Evolutionary conservation across 2,329 filamentous ascomycete species (phyloP).

Genomic region (Nemania abortiva): DNA sequence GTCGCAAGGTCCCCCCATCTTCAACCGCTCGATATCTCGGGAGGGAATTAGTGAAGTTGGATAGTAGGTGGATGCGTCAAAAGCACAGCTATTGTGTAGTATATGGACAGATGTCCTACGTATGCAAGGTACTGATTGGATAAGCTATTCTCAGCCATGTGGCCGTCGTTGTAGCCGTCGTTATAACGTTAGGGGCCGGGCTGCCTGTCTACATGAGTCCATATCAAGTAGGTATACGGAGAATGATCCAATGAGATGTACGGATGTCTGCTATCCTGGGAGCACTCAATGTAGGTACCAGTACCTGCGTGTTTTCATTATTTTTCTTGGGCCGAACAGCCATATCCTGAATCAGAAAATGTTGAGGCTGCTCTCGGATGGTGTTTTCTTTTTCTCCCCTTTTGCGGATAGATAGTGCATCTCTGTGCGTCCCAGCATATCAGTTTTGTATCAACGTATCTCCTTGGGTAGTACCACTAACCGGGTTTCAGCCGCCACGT

Average conservation of each 20-base stretch:
- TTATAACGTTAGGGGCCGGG: conserved; percentile 3
- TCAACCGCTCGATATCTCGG: conserved; percentile 1
- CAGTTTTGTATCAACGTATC: background rate
- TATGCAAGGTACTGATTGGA: background rate
- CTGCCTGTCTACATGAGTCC: background rate
- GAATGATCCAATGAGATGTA: conserved; percentile 2
- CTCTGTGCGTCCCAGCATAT: background rate
- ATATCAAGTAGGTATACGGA: conserved; percentile 16
- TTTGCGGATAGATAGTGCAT: background rate
- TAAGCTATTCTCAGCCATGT: background rate
- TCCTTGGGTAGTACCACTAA: conserved; percentile 9
- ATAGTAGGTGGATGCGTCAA: background rate
- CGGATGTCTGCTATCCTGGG: background rate
- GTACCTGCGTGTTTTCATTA: background rate
- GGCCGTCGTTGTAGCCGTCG: background rate
- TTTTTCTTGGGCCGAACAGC: conserved; percentile 13
- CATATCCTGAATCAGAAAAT: conserved; percentile 1
- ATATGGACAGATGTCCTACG: background rate
- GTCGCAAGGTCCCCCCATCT: background rate
- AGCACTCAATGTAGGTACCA: background rate
- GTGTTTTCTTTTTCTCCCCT: background rate
- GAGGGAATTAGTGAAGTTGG: background rate
- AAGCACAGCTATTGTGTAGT: conserved; percentile 5
- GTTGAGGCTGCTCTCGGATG: conserved; percentile 10
- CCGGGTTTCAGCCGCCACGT: conserved; percentile 14